Evolutionary conservation across 2,329 filamentous ascomycete genomes (phyloP).

Genomic region (Trichoderma simmonsii): DNA sequence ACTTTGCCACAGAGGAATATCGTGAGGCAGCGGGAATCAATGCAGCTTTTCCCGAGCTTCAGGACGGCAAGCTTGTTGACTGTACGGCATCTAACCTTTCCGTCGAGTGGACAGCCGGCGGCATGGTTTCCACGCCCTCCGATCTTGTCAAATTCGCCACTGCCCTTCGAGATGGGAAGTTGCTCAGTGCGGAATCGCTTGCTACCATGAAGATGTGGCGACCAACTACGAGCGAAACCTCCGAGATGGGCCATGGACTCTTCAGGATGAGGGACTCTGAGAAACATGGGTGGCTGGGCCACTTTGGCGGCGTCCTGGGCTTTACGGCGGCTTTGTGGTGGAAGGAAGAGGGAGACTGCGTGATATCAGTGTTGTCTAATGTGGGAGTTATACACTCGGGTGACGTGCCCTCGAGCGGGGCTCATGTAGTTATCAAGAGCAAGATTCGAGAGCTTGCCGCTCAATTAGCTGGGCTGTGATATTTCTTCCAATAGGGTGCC

Average conservation of each 20-base stretch:
- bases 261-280: slow-evolving; percentile 14
- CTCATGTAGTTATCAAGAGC: neutral
- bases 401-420: neutral
- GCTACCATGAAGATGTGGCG: slow-evolving; percentile 18
- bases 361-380: neutral
- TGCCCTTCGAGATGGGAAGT: slow-evolving; percentile 19
- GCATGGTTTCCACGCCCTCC: slow-evolving; percentile 17
- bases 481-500: too few species aligned
- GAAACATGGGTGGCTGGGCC: neutral
- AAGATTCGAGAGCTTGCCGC: neutral
- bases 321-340: neutral
- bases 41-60: slow-evolving; percentile 12
- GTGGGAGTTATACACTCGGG: neutral
- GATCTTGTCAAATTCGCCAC: slow-evolving; percentile 19
- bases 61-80: slow-evolving; percentile 16
- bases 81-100: slow-evolving; percentile 21
- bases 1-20: slow-evolving; percentile 19
- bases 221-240: neutral
- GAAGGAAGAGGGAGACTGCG: neutral
- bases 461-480: neutral
- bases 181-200: slow-evolving; percentile 4
- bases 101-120: slow-evolving; percentile 20
- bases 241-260: slow-evolving; percentile 19
- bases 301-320: neutral
- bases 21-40: slow-evolving; percentile 14